Evolutionary conservation across 768 basidiomycete species (phyloP), one percentile per base, ranked within the genome.

Genomic region (Leccinum fibrillosum): DNA sequence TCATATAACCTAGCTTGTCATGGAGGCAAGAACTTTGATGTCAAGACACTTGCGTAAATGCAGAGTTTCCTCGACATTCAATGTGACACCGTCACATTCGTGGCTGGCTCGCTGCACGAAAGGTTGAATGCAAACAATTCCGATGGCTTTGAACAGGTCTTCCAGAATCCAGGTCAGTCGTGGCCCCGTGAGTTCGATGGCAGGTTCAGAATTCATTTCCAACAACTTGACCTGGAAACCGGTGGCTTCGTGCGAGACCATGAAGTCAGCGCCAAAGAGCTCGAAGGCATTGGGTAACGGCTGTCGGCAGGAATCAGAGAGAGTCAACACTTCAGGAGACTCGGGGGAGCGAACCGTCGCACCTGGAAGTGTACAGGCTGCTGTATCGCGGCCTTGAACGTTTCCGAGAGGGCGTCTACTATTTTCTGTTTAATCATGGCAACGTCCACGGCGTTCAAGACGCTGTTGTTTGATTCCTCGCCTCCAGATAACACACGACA

Each of bases 121-220:
- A 1, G 94, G 91, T 52, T 77, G 77, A 2, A 96, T 80, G 63
- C 86, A 88, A 25, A 85, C 79, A 60, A 80, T 75, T 1, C 84
- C 85, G 17, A 92, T 89, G 1, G 84, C 80, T 34, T 75, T 75
- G 75, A 97, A 96, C 54, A 97, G 76, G 62, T 90, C 89, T 64
- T 88, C 83, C 54, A 97, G 74, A 48, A 94, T 84, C 82, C 89
- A 89, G 17, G 84, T 82, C 35, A 98, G 74, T 28, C 93, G 81
- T 35, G 86, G 81, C 1, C 95, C 97, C 0, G 95, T 95, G 55
- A 96, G 82, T 66, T 94, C 92, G 58, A 98, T 96, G 47, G 97
- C 97, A 1, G 97, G 96, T 62, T 95, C 94, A 6, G 96, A 86
- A 69, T 99, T 99, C 66, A 96, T 80, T 72, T 98, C 97, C 30